A percentile compares a stretch with the other conserved stretches of the same genome.
Evolutionary conservation across 805 yeast species (phyloP).

Genomic region (Brettanomyces sp.): DNA sequence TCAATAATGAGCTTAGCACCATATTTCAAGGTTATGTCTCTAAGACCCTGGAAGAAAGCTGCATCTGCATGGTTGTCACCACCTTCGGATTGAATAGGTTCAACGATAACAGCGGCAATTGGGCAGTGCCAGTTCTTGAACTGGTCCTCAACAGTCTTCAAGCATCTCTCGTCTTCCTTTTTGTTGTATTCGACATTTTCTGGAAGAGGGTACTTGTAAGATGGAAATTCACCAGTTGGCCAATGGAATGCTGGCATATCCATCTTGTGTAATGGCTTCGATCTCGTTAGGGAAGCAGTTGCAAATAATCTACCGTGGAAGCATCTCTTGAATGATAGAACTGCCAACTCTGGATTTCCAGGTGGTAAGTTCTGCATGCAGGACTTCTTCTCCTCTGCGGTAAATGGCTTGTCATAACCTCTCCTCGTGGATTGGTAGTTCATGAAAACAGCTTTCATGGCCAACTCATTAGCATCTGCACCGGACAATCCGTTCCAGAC

Average conservation of each 20-base stretch:
- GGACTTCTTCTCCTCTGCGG: conserved; percentile 58
- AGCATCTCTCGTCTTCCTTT: conserved; percentile 74
- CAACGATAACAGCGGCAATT: conserved; percentile 82
- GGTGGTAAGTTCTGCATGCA: conserved; percentile 81
- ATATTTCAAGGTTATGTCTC: conserved; percentile 64
- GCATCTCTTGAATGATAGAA: conserved; percentile 76
- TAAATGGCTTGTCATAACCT: conserved; percentile 50
- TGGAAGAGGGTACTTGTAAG: conserved; percentile 62
- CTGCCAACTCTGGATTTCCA: conserved; percentile 81
- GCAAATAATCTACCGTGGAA: conserved; percentile 97
- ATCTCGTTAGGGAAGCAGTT: conserved; percentile 81
- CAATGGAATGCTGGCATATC: conserved; percentile 90
- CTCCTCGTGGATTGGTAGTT: conserved; percentile 65
- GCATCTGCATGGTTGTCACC: conserved; percentile 84
- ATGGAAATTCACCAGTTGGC: conserved; percentile 93
- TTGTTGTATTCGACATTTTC: conserved; percentile 78
- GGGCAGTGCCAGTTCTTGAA: conserved; percentile 63
- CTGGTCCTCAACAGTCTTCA: conserved; percentile 63
- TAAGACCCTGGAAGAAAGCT: conserved; percentile 71
- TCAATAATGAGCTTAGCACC: conserved; percentile 69
- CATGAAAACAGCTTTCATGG: conserved; percentile 82
- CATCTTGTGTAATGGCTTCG: conserved; percentile 90
- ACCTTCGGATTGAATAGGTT: conserved; percentile 89
- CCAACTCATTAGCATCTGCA: conserved; percentile 83
- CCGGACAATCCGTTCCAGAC: conserved; percentile 80